Conservation (phyloP, 331 rosid genomes). For the Spiraea crenata region DNA sequence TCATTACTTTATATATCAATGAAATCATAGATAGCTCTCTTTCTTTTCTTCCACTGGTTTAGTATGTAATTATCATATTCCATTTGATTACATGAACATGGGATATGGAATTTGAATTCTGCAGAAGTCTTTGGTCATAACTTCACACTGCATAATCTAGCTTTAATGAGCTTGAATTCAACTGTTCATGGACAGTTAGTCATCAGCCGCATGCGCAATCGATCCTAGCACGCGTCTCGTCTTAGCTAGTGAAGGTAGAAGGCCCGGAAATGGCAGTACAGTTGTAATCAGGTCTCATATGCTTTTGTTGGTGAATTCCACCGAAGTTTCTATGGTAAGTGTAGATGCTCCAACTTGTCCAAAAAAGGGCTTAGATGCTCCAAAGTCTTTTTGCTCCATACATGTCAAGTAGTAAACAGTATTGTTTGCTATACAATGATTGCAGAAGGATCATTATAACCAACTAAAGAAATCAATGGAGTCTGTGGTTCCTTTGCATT, state of each 20-base stretch:
- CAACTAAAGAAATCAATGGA: neutral
- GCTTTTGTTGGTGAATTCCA: neutral
- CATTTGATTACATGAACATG: too few species aligned
- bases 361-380: neutral
- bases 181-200: too few species aligned
- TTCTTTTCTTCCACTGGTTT: neutral
- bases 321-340: too few species aligned
- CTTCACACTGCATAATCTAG: too few species aligned
- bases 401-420: neutral
- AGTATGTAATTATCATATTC: neutral
- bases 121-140: too few species aligned
- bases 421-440: conserved; percentile 1
- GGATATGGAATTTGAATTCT: too few species aligned
- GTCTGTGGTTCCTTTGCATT: neutral
- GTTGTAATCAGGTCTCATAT: neutral
- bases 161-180: too few species aligned
- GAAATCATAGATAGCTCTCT: neutral
- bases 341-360: too few species aligned
- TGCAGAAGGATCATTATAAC: neutral
- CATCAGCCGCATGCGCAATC: too few species aligned
- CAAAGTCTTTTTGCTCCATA: neutral
- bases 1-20: neutral
- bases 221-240: too few species aligned
- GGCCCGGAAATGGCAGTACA: neutral
- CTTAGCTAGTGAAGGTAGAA: neutral